Evolutionary conservation across 2,329 filamentous ascomycete genomes (phyloP).

Genomic region (Verticillium dahliae): DNA sequence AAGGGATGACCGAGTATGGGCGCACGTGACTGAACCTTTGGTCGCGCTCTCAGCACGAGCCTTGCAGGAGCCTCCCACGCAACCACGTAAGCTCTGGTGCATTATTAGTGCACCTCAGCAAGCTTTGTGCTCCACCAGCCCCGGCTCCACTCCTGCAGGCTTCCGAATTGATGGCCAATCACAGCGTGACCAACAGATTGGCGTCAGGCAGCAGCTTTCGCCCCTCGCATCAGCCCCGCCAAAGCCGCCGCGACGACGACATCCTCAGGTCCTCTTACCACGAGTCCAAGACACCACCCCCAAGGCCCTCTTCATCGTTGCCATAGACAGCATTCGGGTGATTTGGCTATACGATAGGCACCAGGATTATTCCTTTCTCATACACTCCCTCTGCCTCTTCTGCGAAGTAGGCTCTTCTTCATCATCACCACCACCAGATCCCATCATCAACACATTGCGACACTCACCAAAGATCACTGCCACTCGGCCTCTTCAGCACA

Average conservation of each 20-base stretch:
- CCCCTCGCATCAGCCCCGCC: background rate
- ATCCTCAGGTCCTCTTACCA: background rate
- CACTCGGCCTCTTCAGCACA: background rate
- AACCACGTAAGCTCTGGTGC: no score
- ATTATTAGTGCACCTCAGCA: background rate
- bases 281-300: background rate
- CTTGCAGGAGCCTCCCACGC: no score
- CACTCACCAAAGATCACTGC: background rate
- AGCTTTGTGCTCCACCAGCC: background rate
- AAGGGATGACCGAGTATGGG: no score
- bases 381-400: background rate
- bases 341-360: background rate
- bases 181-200: background rate
- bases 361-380: background rate
- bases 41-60: background rate
- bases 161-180: background rate
- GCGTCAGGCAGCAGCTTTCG: conserved; percentile 1
- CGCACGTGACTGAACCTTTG: background rate
- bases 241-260: background rate
- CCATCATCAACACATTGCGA: background rate
- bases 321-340: background rate
- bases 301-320: background rate
- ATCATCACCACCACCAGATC: background rate
- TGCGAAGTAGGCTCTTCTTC: background rate
- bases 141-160: background rate